Evolutionary conservation across 352 stramenopile genomes (phyloP).

Genomic region (Phytophthora hybrid): DNA sequence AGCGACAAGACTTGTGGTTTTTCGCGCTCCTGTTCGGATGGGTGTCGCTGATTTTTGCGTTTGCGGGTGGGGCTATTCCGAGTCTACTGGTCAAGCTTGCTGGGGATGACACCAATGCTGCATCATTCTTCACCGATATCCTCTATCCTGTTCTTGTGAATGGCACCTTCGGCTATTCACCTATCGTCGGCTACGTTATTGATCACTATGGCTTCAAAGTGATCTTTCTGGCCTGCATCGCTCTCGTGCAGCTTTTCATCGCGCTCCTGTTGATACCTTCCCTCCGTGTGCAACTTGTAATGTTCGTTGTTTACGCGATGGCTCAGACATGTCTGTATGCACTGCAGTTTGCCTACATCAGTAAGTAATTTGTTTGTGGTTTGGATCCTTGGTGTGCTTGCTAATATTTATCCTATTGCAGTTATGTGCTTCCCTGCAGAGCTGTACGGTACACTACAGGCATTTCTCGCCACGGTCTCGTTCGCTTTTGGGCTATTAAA

Average conservation of each 20-base stretch:
- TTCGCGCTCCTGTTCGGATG: conserved; percentile 85
- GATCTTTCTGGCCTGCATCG: conserved; percentile 72
- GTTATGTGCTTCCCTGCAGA: conserved; percentile 86
- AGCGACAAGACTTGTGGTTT: conserved; percentile 71
- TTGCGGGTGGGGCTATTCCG: conserved; percentile 77
- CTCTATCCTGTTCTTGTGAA: conserved; percentile 84
- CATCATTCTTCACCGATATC: conserved; percentile 68
- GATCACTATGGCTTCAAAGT: conserved; percentile 84
- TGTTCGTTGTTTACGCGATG: conserved; percentile 81
- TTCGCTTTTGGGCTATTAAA: conserved; percentile 79
- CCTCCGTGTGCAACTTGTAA: conserved; percentile 64
- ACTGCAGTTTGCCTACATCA: conserved; percentile 89
- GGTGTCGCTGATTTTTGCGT: conserved; percentile 85
- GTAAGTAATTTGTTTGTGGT: conserved; percentile 42
- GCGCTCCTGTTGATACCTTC: conserved; percentile 69
- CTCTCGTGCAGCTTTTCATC: conserved; percentile 74
- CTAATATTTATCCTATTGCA: conserved; percentile 22
- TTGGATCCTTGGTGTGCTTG: not conserved
- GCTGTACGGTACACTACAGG: conserved; percentile 81
- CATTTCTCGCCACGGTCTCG: conserved; percentile 74
- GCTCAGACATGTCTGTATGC: conserved; percentile 80
- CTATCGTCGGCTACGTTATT: conserved; percentile 76
- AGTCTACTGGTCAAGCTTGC: conserved; percentile 65
- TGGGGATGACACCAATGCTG: conserved; percentile 34
- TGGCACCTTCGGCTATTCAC: conserved; percentile 83